Base-by-base conservation (phyloP, 2,329 filamentous ascomycete genomes). In the Lojkania enalia region DNA sequence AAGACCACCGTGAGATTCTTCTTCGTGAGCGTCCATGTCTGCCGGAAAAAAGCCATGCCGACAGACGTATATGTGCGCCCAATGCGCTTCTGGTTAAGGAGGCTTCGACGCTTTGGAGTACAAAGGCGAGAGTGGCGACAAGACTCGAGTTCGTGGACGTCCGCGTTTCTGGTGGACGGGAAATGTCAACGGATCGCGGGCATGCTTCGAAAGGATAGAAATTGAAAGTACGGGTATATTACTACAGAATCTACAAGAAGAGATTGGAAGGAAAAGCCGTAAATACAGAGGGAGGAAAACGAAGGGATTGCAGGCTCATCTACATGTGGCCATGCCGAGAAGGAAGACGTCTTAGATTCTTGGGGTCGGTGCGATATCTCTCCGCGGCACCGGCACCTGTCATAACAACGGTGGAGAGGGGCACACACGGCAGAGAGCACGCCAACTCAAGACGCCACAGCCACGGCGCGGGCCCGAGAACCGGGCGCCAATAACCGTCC, bases 1-100 rank as follows among this genome's bases (percentile, higher is more conserved):
- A 81, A 71, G 20, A 78, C 75, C 39, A 83, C 74, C 15, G 76
- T 69, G 32, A 83, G 65, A 42, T 79, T 83, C 71, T 84, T 83
- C 61, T 77, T 70, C 39, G 74, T 77, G 54, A 84, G 71, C 19
- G 78, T 78, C 76, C 75, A 78, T 58, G 77, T 76, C 66, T 83
- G 80, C 31, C 71, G 67, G 18, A 72, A 49, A 52, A 79, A 72
- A 20, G 54, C 60, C 58, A 64, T 64, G 31, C 9, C 21, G 15
- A 21, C 11, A 7, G 7, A 16, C 30, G 7, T 9, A 9, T 7
- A 16, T n/a, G n/a, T n/a, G n/a, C n/a, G 30, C 30, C 11, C 30
- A 33, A 33, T 33, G 30, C 7, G 11, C 30, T 9, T 15, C 30
- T 6, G 7, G 7, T 33, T 9, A 16, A 33, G 9, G 6, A 16